phyloP scores from a whole-genome alignment of 305 asterid genomes.

The Withania somnifera region DNA sequence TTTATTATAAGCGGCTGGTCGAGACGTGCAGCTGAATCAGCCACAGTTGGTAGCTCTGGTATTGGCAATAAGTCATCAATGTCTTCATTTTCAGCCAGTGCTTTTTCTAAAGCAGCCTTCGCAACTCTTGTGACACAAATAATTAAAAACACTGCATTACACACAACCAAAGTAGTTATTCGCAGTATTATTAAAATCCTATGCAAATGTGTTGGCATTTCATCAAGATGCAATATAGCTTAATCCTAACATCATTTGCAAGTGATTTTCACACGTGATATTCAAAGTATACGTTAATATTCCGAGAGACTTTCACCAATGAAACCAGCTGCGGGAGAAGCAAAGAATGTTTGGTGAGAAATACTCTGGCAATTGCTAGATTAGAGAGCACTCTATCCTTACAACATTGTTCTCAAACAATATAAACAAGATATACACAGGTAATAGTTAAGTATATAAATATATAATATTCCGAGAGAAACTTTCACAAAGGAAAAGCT shows the following conservation, averaged over 20 bases:
- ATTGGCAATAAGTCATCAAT: constrained; percentile 17
- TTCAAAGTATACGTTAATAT: neutral
- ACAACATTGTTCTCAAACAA: neutral
- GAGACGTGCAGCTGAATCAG: constrained; percentile 12
- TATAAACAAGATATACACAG: neutral
- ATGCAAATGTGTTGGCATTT: neutral
- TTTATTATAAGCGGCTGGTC: constrained; percentile 18
- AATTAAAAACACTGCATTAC: constrained; percentile 45
- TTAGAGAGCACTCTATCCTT: neutral
- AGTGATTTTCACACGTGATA: neutral
- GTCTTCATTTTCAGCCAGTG: constrained; percentile 77
- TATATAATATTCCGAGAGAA: neutral
- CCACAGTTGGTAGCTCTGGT: too few relatives aligned
- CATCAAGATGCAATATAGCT: neutral
- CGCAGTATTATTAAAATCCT: neutral
- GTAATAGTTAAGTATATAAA: neutral
- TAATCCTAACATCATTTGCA: neutral
- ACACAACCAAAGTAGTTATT: neutral
- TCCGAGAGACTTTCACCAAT: neutral
- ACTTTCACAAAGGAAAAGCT: neutral
- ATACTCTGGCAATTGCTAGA: neutral
- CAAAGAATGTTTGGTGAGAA: neutral
- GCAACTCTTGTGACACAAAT: constrained; percentile 74
- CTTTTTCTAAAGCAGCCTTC: constrained; percentile 76
- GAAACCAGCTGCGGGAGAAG: neutral